Evolutionary conservation across 2,329 filamentous ascomycete species (phyloP).

Genomic region (Xylariomycetidae sp.): DNA sequence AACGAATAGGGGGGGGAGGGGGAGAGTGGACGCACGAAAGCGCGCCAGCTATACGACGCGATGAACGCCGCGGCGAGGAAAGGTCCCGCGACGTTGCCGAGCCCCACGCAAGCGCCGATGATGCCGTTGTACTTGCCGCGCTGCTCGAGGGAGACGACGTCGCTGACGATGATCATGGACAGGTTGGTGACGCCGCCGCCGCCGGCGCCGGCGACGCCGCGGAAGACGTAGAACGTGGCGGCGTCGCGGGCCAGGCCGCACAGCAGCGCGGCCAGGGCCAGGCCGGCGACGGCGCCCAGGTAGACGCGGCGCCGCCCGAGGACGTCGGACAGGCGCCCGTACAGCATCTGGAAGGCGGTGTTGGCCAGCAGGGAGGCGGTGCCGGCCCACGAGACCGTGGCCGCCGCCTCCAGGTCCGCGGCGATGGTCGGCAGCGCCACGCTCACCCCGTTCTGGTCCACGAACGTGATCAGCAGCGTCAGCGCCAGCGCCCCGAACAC

Average conservation of each 20-base stretch:
- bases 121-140: constrained; percentile 31
- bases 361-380: constrained; percentile 32
- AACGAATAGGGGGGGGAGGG: too few relatives aligned
- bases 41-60: constrained; percentile 25
- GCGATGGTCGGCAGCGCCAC: constrained; percentile 17
- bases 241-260: constrained; percentile 21
- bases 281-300: constrained; percentile 31
- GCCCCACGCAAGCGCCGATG: constrained; percentile 14
- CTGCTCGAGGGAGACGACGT: constrained; percentile 28
- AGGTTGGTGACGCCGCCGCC: constrained; percentile 24
- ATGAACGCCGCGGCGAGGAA: constrained; percentile 18
- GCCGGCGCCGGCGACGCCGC: constrained; percentile 23
- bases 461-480: constrained; percentile 7
- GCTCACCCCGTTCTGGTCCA: constrained; percentile 16
- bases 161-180: constrained; percentile 30
- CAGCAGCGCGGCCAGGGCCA: constrained; percentile 36
- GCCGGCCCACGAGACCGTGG: constrained; percentile 29
- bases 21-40: constrained; percentile 40
- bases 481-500: constrained; percentile 5
- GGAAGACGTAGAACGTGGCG: constrained; percentile 24
- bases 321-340: constrained; percentile 30
- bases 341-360: constrained; percentile 30
- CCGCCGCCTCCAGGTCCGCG: constrained; percentile 10
- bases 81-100: constrained; percentile 20
- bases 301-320: constrained; percentile 31